Evolutionary conservation across 2,329 filamentous ascomycete species (phyloP), one percentile per base, ranked within the genome.

Genomic region (Bipolaris oryzae): DNA sequence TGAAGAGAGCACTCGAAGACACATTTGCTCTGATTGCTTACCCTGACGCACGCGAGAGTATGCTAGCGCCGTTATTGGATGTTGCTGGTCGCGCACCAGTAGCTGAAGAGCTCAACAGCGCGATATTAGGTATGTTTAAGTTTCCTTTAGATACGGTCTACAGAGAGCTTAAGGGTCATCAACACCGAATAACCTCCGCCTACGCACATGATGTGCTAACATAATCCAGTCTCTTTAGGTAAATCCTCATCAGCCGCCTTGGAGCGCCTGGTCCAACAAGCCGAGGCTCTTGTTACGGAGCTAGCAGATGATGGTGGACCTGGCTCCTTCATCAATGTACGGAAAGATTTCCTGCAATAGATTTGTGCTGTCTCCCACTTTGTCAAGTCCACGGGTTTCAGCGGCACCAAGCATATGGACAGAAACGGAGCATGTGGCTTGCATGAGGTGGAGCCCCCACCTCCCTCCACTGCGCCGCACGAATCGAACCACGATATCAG

Each of bases 1-100:
- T 93, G 9, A 84, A 84, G 68, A 89, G 89, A 64, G 85, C 89
- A 41, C 83, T 99, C 21, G 84, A 87, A 57, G 92, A 96, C 62
- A 93, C 96, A 1, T 96, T 95, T 77, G 90, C 92, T 6, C 80
- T 97, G 52, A 85, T 98, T 62, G 93, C 93, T 1, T 99, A 98
- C 70, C 79, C 85, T 34, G 91, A 97, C 70, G 91, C 93, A 0
- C 82, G 89, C 15, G 86, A 88, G 64, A 91, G 90, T 60, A 85
- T 89, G 57, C 84, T 97, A 56, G 88, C 89, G 15, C 89, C 91
- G 70, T 79, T 97, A 57, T 80, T 99, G 55, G 91, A 96, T 68
- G 82, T 85, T 37, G 85, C 84, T 50, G 92, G 91, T 1, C 82
- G 95, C 41, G 85, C 88, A 16, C 82, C 86, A 16, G 91, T 98